These are phyloP conservation scores for Talaromyces adpressus DNA, from an alignment of 495 filamentous ascomycete species.

Conservation along the genomic window DNA sequence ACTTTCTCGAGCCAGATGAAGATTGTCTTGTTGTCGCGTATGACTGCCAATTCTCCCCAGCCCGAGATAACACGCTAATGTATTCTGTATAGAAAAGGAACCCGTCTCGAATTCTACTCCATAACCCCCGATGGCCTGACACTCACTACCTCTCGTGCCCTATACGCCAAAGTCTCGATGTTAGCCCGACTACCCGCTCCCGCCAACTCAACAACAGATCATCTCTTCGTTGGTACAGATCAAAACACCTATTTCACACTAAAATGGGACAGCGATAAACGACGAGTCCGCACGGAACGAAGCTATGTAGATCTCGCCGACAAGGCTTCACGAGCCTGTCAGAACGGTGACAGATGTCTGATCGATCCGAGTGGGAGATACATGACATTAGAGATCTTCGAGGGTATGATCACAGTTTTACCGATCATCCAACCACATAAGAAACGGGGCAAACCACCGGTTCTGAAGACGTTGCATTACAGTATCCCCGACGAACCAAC, in stretches of 20 bases:
- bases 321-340: constrained; percentile 69
- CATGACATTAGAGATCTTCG: constrained; percentile 81
- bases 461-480: constrained; percentile 18
- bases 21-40: constrained; percentile 86
- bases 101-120: constrained; percentile 79
- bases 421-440: constrained; percentile 64
- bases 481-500: constrained; percentile 19
- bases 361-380: constrained; percentile 77
- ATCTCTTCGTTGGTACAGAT: constrained; percentile 90
- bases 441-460: constrained; percentile 33
- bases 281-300: constrained; percentile 60
- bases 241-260: constrained; percentile 84
- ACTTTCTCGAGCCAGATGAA: constrained; percentile 64
- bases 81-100: constrained; percentile 62
- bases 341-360: constrained; percentile 66
- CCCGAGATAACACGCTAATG: constrained; percentile 4
- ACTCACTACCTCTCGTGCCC: constrained; percentile 52
- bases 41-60: constrained; percentile 18
- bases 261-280: constrained; percentile 64
- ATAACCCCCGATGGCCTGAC: constrained; percentile 52
- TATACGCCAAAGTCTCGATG: constrained; percentile 83
- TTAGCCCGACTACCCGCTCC: constrained; percentile 72
- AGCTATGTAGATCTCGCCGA: constrained; percentile 67
- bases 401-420: constrained; percentile 75
- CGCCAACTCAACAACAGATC: constrained; percentile 62